phyloP scores from a whole-genome alignment of 2,329 filamentous ascomycete genomes.

The Ceratocystis alfenasii region DNA sequence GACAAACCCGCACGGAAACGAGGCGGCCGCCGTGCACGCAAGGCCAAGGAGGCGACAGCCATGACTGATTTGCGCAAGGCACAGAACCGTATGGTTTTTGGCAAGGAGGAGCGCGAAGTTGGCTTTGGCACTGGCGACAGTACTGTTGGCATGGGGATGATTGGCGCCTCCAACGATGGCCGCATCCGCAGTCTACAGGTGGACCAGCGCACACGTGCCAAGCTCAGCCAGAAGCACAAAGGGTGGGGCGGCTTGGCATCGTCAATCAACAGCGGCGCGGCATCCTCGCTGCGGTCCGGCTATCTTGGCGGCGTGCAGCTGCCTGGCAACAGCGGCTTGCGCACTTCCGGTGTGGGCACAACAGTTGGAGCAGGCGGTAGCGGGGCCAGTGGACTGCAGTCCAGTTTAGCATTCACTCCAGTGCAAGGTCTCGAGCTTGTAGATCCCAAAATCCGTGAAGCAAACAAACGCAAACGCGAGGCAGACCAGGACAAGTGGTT shows the following conservation, averaged over 20 bases:
- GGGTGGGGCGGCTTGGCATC: slow-evolving; percentile 84
- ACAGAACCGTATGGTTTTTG: slow-evolving; percentile 91
- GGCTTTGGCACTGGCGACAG: slow-evolving; percentile 79
- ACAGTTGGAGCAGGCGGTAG: slow-evolving; percentile 40
- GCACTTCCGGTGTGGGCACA: slow-evolving; percentile 69
- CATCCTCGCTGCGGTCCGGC: slow-evolving; percentile 47
- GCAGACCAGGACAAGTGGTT: slow-evolving; percentile 95
- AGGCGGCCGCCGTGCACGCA: slow-evolving; percentile 76
- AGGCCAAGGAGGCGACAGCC: slow-evolving; percentile 90
- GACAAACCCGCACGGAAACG: slow-evolving; percentile 91
- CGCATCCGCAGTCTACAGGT: slow-evolving; percentile 78
- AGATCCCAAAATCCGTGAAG: slow-evolving; percentile 79
- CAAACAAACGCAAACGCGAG: slow-evolving; percentile 80
- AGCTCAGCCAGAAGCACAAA: slow-evolving; percentile 87
- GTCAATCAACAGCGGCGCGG: slow-evolving; percentile 67
- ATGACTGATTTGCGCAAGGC: slow-evolving; percentile 96
- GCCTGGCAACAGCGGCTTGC: slow-evolving; percentile 54
- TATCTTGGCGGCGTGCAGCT: slow-evolving; percentile 18
- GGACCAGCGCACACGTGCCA: slow-evolving; percentile 84
- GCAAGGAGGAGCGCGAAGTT: slow-evolving; percentile 86
- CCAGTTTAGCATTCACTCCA: slow-evolving; percentile 82
- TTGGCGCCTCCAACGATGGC: slow-evolving; percentile 79
- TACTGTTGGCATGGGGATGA: slow-evolving; percentile 87
- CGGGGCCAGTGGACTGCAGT: slow-evolving; percentile 56
- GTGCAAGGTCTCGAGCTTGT: slow-evolving; percentile 91